phyloP scores from a whole-genome alignment of 805 yeast species.

The Metschnikowia rubicola region DNA sequence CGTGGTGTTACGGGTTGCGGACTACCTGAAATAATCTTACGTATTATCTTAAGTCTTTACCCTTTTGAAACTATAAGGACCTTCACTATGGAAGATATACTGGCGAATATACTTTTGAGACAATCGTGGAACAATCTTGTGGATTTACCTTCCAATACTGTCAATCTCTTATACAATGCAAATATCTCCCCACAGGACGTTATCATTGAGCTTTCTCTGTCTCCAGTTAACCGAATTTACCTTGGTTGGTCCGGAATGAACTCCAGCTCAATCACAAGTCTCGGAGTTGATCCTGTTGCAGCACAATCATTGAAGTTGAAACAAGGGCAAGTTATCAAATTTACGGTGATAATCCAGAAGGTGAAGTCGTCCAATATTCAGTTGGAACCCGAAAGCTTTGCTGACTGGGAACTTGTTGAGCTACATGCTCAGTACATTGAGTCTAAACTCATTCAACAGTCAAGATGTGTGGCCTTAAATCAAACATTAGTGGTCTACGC shows the following conservation, averaged over 20 bases:
- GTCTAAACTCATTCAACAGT: slow-evolving; percentile 68
- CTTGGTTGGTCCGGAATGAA: slow-evolving; percentile 71
- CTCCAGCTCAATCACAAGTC: slow-evolving; percentile 23
- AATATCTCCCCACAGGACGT: slow-evolving; percentile 57
- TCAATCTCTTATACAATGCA: slow-evolving; percentile 46
- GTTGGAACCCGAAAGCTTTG: slow-evolving; percentile 70
- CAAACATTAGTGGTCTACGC: slow-evolving; percentile 71
- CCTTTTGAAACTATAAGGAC: neutral
- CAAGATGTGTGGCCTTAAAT: slow-evolving; percentile 63
- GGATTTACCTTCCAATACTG: slow-evolving; percentile 49
- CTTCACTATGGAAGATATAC: slow-evolving; percentile 34
- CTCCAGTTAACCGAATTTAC: slow-evolving; percentile 28
- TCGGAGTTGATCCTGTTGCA: slow-evolving; percentile 69
- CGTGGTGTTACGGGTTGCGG: neutral
- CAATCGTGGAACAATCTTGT: slow-evolving; percentile 48
- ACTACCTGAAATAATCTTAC: neutral
- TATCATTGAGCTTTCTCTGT: slow-evolving; percentile 44
- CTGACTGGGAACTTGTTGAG: slow-evolving; percentile 92
- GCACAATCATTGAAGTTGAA: slow-evolving; percentile 49
- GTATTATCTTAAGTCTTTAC: neutral
- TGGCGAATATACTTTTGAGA: slow-evolving; percentile 26
- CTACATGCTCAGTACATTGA: slow-evolving; percentile 76
- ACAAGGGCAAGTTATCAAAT: slow-evolving; percentile 36
- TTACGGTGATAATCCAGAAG: slow-evolving; percentile 46
- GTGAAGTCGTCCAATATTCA: slow-evolving; percentile 60